phyloP scores from a whole-genome alignment of 345 rosid genomes.

The Citrus trifoliata region DNA sequence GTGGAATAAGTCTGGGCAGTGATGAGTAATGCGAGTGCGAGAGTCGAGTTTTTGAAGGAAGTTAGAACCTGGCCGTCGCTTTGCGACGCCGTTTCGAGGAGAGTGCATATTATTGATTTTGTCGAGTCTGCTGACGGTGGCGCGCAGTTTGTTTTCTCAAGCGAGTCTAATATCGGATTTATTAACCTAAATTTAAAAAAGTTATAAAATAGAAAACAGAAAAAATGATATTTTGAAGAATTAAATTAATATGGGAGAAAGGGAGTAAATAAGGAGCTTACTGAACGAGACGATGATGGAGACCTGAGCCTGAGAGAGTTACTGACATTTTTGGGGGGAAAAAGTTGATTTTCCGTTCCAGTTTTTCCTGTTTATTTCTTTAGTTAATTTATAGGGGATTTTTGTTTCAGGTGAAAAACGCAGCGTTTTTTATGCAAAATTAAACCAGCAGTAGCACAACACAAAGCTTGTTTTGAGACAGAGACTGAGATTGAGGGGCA shows the following conservation, averaged over 20 bases:
- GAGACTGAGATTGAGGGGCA: no score
- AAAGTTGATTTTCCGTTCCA: background rate
- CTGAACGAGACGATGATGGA: constrained; percentile 48
- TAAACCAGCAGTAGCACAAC: no score
- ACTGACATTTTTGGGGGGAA: constrained; percentile 28
- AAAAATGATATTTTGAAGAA: background rate
- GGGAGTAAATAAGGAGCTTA: constrained; percentile 23
- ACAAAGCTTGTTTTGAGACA: no score
- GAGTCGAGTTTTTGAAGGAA: constrained; percentile 42
- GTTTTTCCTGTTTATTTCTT: no score
- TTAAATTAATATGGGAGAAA: background rate
- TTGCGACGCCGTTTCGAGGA: constrained; percentile 32
- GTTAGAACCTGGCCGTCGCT: constrained; percentile 15
- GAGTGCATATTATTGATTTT: constrained; percentile 41
- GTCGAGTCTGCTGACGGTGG: constrained; percentile 40
- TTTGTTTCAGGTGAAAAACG: background rate
- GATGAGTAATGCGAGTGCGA: constrained; percentile 69
- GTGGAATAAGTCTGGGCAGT: constrained; percentile 43
- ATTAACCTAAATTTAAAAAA: constrained; percentile 36
- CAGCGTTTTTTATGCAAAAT: background rate
- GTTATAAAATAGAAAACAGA: background rate
- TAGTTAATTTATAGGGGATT: no score
- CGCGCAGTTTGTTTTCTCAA: constrained; percentile 36
- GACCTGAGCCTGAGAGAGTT: constrained; percentile 24
- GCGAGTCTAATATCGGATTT: constrained; percentile 32